These are phyloP conservation scores for Blastobotrys proliferans DNA, from an alignment of 1,139 yeast species.

Conservation along the genomic window DNA sequence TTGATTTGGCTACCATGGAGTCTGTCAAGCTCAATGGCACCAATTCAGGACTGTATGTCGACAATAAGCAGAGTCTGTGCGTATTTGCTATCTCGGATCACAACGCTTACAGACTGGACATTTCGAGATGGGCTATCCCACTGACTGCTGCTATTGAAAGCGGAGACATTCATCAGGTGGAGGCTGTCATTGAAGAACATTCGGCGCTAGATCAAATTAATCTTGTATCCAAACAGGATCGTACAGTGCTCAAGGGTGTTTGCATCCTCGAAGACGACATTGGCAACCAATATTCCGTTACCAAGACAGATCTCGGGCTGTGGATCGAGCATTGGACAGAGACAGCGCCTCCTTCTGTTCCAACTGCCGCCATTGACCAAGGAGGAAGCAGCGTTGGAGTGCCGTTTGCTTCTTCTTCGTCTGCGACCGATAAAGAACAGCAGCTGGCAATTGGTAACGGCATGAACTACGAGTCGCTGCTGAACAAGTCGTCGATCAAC, in stretches of 20 bases:
- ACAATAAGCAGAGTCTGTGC: slow-evolving; percentile 9
- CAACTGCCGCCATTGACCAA: not conserved
- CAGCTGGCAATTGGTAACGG: not conserved
- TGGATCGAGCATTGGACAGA: slow-evolving; percentile 16
- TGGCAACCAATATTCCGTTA: slow-evolving; percentile 16
- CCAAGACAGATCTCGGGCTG: slow-evolving; percentile 12
- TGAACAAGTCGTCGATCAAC: slow-evolving; percentile 10
- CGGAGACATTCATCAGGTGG: slow-evolving; percentile 12
- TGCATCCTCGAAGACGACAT: slow-evolving; percentile 15
- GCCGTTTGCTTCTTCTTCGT: too few species aligned
- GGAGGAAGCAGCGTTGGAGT: not conserved
- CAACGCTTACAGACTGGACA: slow-evolving; percentile 19
- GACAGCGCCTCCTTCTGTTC: not conserved
- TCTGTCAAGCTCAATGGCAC: slow-evolving; percentile 8
- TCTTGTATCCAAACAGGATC: slow-evolving; percentile 8
- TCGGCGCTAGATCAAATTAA: slow-evolving; percentile 1
- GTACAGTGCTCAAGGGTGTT: slow-evolving; percentile 16
- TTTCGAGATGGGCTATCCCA: slow-evolving; percentile 25
- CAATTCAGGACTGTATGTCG: slow-evolving; percentile 6
- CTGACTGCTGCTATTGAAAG: slow-evolving; percentile 28
- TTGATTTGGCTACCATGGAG: slow-evolving; percentile 15
- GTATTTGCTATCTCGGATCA: slow-evolving; percentile 11
- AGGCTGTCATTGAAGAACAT: slow-evolving; percentile 2
- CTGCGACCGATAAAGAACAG: not conserved
- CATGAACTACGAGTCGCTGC: slow-evolving; percentile 9